These are phyloP conservation scores for Cercospora sojina DNA, from an alignment of 2,329 filamentous ascomycete genomes.

Conservation along the genomic window DNA sequence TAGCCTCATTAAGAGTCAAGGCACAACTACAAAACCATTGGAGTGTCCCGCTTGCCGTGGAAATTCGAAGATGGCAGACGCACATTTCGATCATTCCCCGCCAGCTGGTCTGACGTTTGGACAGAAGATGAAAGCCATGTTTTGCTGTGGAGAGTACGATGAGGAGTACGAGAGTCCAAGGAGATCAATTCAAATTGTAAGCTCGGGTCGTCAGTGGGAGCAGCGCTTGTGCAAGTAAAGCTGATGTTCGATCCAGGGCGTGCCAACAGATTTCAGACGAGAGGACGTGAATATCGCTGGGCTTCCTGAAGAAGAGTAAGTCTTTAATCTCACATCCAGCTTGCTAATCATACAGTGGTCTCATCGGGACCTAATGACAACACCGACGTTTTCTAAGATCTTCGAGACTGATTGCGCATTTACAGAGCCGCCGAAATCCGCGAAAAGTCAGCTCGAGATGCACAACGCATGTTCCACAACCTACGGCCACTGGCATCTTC, in stretches of 20 bases:
- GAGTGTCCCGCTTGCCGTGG: neutral
- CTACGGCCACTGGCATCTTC: conserved; percentile 36
- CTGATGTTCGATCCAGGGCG: conserved; percentile 27
- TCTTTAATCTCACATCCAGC: neutral
- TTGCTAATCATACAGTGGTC: neutral
- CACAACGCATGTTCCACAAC: conserved; percentile 31
- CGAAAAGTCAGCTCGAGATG: conserved; percentile 35
- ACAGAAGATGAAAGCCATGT: conserved; percentile 25
- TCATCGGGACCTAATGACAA: neutral
- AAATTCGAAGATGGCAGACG: conserved; percentile 7
- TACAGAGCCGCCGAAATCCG: conserved; percentile 26
- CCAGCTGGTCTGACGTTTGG: conserved; percentile 19
- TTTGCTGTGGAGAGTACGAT: conserved; percentile 29
- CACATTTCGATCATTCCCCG: neutral
- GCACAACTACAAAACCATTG: conserved; percentile 1
- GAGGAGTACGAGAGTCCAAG: conserved; percentile 28
- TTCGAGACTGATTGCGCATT: neutral
- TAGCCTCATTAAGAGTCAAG: conserved; percentile 2
- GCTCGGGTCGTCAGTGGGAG: neutral
- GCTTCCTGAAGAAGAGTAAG: conserved; percentile 34
- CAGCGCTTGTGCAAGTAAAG: neutral
- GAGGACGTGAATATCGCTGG: conserved; percentile 37
- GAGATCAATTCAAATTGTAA: conserved; percentile 30
- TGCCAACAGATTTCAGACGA: conserved; percentile 37
- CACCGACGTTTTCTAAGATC: neutral